Percentiles rank a stretch among this genome's conserved stretches.
These are phyloP conservation scores for Candida awuae DNA, from an alignment of 805 yeast species.

Conservation along the genomic window DNA sequence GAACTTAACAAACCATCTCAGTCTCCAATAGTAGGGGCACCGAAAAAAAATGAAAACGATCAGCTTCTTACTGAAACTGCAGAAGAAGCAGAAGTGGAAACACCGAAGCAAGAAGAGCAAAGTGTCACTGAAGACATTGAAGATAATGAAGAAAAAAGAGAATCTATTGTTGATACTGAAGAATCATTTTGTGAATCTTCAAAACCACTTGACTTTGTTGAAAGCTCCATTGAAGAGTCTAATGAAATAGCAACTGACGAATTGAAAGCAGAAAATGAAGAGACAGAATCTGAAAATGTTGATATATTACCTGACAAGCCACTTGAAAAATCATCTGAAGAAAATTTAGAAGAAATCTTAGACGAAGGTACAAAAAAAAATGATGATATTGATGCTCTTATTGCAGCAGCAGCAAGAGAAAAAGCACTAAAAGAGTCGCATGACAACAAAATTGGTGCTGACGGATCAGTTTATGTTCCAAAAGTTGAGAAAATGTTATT, in stretches of 20 bases:
- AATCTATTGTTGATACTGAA: conserved; percentile 22
- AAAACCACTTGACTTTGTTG: too few species aligned
- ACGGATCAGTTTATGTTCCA: conserved; percentile 28
- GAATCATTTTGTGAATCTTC: too few species aligned
- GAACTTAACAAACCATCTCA: too few species aligned
- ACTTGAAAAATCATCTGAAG: conserved; percentile 1
- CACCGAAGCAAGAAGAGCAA: neutral
- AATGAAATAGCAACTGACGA: too few species aligned
- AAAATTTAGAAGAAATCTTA: conserved; percentile 4
- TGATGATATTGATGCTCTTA: conserved; percentile 20
- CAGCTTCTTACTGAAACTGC: too few species aligned
- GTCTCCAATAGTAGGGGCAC: neutral
- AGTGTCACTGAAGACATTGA: neutral
- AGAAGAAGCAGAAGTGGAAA: conserved; percentile 6
- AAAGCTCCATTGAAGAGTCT: neutral
- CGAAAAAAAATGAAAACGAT: neutral
- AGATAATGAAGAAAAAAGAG: conserved; percentile 18
- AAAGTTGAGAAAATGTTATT: conserved; percentile 28
- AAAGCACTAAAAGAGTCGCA: conserved; percentile 11
- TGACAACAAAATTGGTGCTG: conserved; percentile 1
- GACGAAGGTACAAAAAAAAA: conserved; percentile 4
- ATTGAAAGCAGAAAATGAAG: neutral
- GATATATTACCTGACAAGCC: neutral
- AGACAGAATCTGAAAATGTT: neutral
- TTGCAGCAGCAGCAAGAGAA: conserved; percentile 25